Conservation (phyloP, 495 filamentous ascomycete species). For the Aspergillus bridgeri region DNA sequence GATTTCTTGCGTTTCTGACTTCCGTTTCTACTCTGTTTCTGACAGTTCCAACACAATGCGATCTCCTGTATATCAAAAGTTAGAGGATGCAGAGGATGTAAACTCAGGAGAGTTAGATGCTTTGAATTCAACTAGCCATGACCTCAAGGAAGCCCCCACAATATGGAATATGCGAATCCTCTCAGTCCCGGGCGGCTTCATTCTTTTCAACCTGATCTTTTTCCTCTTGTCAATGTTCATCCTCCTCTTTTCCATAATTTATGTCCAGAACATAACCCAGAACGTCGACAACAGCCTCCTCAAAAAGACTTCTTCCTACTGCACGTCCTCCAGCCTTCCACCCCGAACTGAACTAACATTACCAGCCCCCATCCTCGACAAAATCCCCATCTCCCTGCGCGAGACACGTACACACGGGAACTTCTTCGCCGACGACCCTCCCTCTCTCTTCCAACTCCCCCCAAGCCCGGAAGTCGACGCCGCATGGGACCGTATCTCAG, state of each 20-base stretch:
- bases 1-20: too few species aligned
- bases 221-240: not conserved
- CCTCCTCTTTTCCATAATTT: not conserved
- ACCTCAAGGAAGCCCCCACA: not conserved
- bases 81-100: not conserved
- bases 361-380: not conserved
- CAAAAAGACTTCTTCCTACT: not conserved
- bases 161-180: not conserved
- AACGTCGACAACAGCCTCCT: not conserved
- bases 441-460: slow-evolving; percentile 4
- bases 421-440: not conserved
- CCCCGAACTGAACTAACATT: not conserved
- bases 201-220: not conserved
- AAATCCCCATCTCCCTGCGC: not conserved
- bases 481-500: slow-evolving; percentile 3
- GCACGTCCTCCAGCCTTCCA: not conserved
- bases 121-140: not conserved
- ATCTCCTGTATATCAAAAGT: not conserved
- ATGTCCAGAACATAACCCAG: not conserved
- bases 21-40: too few species aligned
- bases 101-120: not conserved
- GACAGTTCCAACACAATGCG: not conserved
- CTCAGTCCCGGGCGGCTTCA: not conserved
- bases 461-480: slow-evolving; percentile 3
- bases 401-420: not conserved